These are phyloP conservation scores for Pseudocohnilembus persalinus DNA, from an alignment of 169 alveolate species.

Conservation along the genomic window DNA sequence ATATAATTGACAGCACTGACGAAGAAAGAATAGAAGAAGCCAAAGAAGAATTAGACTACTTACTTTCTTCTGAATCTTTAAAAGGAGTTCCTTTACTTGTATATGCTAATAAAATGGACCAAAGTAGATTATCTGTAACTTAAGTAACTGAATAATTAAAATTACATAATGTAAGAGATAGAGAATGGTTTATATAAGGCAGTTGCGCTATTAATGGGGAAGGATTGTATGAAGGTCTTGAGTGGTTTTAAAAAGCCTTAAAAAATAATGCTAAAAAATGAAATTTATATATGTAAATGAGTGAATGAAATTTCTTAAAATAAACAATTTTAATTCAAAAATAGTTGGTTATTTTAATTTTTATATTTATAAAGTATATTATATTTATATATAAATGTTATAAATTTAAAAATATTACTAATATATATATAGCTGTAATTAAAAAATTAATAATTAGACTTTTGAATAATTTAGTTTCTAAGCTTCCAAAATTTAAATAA, in stretches of 20 bases:
- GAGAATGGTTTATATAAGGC: constrained; percentile 58
- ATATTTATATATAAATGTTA: too few relatives aligned
- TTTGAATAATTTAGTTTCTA: too few relatives aligned
- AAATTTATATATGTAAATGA: too few relatives aligned
- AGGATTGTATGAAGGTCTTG: constrained; percentile 72
- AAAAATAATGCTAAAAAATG: too few relatives aligned
- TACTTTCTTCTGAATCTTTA: constrained; percentile 76
- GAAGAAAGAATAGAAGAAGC: constrained; percentile 76
- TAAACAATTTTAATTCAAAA: too few relatives aligned
- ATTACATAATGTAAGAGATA: constrained; percentile 37
- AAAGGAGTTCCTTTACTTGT: constrained; percentile 79
- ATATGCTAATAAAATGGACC: constrained; percentile 76
- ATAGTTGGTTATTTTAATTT: too few relatives aligned
- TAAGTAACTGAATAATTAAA: constrained; percentile 45
- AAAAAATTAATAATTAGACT: too few relatives aligned
- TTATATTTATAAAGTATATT: too few relatives aligned
- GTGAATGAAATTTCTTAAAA: too few relatives aligned
- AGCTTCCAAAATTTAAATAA: too few relatives aligned
- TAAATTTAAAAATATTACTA: too few relatives aligned
- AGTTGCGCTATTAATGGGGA: constrained; percentile 69
- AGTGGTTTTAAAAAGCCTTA: constrained; percentile 49
- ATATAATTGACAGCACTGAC: constrained; percentile 83
- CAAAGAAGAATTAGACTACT: constrained; percentile 66
- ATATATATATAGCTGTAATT: too few relatives aligned
- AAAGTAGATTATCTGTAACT: constrained; percentile 13